Evolutionary conservation across 2,329 filamentous ascomycete genomes (phyloP), one percentile per base, ranked within the genome.

Genomic region (Penicillium sp.): DNA sequence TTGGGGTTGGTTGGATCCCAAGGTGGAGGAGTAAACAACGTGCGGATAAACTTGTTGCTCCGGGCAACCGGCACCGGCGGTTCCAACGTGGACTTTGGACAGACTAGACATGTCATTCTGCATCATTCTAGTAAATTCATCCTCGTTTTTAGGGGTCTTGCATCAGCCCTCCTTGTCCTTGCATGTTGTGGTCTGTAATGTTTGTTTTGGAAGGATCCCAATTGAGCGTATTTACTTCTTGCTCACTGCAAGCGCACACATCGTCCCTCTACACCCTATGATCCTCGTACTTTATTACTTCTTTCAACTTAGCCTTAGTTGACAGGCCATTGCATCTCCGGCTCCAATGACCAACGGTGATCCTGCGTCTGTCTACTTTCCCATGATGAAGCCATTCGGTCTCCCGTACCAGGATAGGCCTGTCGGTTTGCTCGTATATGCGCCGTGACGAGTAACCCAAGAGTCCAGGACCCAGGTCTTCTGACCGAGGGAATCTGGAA

Each of bases 11-110:
- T 53, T 56, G 54, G 58, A 18, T 57, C 58, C 51, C 55, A 58
- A 57, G 60, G 60, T 54, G 53, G 58, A 58, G 47, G 51, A 59
- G 64, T 70, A 70, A 70, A 70, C 68, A 70, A 57, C 52, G 58
- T 65, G 61, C 60, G 59, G 60, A 53, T 50, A 57, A 54, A 42
- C 53, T 49, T 50, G 68, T 70, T 70, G 67, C 64, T 55, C 57
- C 58, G 65, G 68, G 68, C 67, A 70, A 70, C 68, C 46, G 41
- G 28, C 38, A 52, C 53, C 51, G 53, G 58, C 58, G 63, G 65
- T 64, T 64, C 24, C 52, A 59, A 60, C 54, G 53, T 55, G 51
- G 49, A 36, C 44, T 33, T 29, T 21, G 2, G 18, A 21, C 21
- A 21, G 39, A 8, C 5, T 38, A 15, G 42, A 45, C 42, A 51